These are phyloP conservation scores for Marchantia paleacea DNA, from an alignment of 225 moss, liverwort and hornwort genomes.

Conservation along the genomic window DNA sequence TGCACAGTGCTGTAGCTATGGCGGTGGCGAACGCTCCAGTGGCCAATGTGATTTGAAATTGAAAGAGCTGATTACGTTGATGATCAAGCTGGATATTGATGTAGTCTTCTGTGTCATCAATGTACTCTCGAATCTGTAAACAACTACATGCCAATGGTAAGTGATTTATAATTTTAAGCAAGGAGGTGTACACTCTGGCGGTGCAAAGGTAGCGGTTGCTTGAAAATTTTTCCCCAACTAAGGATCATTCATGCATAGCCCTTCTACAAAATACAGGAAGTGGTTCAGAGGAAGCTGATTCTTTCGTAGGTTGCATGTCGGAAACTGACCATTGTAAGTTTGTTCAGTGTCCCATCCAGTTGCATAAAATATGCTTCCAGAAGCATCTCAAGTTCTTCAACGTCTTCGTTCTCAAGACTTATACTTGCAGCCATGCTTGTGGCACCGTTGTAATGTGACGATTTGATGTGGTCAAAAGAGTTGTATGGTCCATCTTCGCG, in stretches of 20 bases:
- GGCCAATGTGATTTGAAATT: conserved; percentile 82
- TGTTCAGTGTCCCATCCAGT: conserved; percentile 83
- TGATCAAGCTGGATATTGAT: conserved; percentile 90
- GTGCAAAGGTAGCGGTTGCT: too few species aligned
- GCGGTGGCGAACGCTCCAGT: conserved; percentile 55
- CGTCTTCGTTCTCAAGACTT: conserved; percentile 46
- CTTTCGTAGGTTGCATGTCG: not conserved
- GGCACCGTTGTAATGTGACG: conserved; percentile 28
- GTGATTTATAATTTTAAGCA: not conserved
- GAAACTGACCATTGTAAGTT: conserved; percentile 63
- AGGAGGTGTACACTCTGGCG: not conserved
- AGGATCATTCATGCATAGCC: too few species aligned
- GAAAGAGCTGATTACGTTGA: conserved; percentile 84
- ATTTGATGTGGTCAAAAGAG: conserved; percentile 51
- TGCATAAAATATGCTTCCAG: conserved; percentile 98
- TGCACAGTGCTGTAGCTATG: conserved; percentile 42
- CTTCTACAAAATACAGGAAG: too few species aligned
- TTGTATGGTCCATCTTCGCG: conserved; percentile 38
- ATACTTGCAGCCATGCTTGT: conserved; percentile 37
- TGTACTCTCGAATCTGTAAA: conserved; percentile 72
- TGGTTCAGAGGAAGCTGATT: not conserved
- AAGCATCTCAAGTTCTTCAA: conserved; percentile 97
- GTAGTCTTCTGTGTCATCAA: conserved; percentile 86
- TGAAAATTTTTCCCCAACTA: too few species aligned
- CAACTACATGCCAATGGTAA: not conserved